These are phyloP conservation scores for Gelatoporia subvermispora DNA, from an alignment of 768 basidiomycete species.

Conservation along the genomic window DNA sequence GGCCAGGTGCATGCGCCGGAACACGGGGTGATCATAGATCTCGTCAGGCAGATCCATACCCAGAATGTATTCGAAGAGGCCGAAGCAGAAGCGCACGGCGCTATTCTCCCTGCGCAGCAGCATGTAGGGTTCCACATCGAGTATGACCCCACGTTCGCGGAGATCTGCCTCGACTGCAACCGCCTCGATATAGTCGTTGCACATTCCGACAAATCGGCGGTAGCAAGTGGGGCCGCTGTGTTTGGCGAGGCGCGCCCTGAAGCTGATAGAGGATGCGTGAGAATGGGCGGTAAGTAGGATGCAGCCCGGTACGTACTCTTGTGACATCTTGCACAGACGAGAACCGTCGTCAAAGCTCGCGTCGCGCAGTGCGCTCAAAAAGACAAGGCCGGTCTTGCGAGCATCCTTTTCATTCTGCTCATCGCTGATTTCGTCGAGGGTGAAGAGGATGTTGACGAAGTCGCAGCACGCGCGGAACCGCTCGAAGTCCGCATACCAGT, in stretches of 20 bases:
- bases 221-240: constrained; percentile 2
- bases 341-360: constrained; percentile 10
- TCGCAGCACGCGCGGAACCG: constrained; percentile 10
- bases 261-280: constrained; percentile 32
- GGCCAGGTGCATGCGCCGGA: constrained; percentile 13
- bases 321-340: constrained; percentile 7
- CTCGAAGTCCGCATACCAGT: constrained; percentile 7
- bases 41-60: constrained; percentile 23
- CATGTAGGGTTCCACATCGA: constrained; percentile 18
- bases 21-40: constrained; percentile 17
- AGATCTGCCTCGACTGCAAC: constrained; percentile 34
- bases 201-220: constrained; percentile 2
- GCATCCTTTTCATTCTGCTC: constrained; percentile 9
- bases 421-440: constrained; percentile 15
- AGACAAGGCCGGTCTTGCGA: constrained; percentile 3
- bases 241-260: constrained; percentile 39
- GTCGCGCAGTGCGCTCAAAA: constrained; percentile 8
- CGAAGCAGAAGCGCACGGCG: constrained; percentile 19
- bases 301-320: constrained; percentile 4
- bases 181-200: constrained; percentile 29
- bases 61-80: constrained; percentile 21
- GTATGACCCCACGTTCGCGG: constrained; percentile 15
- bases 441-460: constrained; percentile 11
- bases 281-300: background rate
- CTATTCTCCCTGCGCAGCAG: constrained; percentile 23